These are phyloP conservation scores for Sporothrix protearum DNA, from an alignment of 2,329 filamentous ascomycete species.

Conservation along the genomic window DNA sequence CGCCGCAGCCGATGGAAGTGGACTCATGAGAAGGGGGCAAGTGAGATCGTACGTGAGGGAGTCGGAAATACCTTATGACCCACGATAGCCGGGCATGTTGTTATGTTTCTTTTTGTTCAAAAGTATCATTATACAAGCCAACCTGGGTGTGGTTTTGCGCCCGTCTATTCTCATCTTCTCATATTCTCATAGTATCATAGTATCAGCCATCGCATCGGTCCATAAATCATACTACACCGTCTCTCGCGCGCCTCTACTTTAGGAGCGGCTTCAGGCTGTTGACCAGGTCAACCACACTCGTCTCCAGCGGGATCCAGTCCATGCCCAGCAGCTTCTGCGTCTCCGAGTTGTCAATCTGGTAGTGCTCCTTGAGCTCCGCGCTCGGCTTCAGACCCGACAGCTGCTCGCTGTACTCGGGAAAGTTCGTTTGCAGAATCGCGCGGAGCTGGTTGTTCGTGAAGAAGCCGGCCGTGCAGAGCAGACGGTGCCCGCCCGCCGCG, in stretches of 20 bases:
- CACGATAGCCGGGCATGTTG: not conserved
- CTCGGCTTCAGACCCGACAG: conserved; percentile 47
- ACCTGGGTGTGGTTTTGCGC: too few relatives aligned
- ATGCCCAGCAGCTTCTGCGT: conserved; percentile 60
- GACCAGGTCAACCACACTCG: conserved; percentile 60
- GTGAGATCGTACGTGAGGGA: not conserved
- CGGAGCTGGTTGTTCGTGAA: conserved; percentile 48
- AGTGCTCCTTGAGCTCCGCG: conserved; percentile 44
- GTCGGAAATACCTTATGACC: not conserved
- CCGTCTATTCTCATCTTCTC: too few relatives aligned
- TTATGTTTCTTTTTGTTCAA: not conserved
- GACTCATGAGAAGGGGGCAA: conserved; percentile 17
- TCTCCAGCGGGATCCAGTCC: conserved; percentile 59
- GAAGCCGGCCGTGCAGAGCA: conserved; percentile 48
- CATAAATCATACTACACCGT: not conserved
- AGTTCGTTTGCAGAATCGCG: conserved; percentile 44
- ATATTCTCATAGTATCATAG: not conserved
- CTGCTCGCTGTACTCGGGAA: conserved; percentile 48
- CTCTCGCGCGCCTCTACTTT: not conserved
- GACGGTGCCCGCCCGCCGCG: conserved; percentile 49
- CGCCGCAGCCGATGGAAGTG: conserved; percentile 25
- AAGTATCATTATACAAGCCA: too few relatives aligned
- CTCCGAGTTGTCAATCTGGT: conserved; percentile 55
- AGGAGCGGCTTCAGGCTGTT: conserved; percentile 52
- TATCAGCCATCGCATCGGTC: too few relatives aligned